Evolutionary conservation across 345 rosid species (phyloP), one percentile per base, ranked within the genome.

Genomic region (Aquilaria sinensis): DNA sequence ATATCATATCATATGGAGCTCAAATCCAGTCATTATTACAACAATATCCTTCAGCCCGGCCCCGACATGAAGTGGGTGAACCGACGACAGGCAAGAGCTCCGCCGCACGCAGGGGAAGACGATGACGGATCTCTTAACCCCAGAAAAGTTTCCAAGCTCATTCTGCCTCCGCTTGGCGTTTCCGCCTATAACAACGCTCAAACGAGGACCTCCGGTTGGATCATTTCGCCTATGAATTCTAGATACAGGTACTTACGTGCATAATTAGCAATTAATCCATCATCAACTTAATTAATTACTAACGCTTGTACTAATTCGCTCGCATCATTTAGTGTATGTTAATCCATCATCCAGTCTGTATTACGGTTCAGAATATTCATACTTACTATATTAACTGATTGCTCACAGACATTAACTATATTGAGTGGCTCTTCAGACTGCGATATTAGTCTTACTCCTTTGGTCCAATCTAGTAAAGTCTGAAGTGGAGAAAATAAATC

Each of bases 151-250:
- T 85, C 96, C 16, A 93, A 90, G 76, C 70, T 93, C 56, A 88
- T 90, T 69, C 91, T 93, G 57, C 98, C 97, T 10, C 98, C 98
- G 2, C 67, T 93, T n/a, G 98, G 98, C 45, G 79, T 71, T 64
- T 81, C 97, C 0, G 72, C 79, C 76, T 66, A 60, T 30, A 84
- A 73, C 75, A 92, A 84, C 63, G 79, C 72, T 45, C 75, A 69
- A 53, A 53, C 57, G 4, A 62, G 51, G 34, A 72, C 90, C 29
- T 76, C 58, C 63, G 85, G 87, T 67, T 71, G 92, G 92, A 65
- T 90, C 71, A 78, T 78, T 64, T 81, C 92, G 50, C 96, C 96
- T 4, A 75, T 90, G 97, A 78, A 87, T 67, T 85, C 98, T 45
- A 80, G 82, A 87, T 93, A 85, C 80, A 87, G 97, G 98, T 93